These are phyloP conservation scores for Pleurotus sapidus DNA, from an alignment of 768 basidiomycete genomes.

Conservation along the genomic window DNA sequence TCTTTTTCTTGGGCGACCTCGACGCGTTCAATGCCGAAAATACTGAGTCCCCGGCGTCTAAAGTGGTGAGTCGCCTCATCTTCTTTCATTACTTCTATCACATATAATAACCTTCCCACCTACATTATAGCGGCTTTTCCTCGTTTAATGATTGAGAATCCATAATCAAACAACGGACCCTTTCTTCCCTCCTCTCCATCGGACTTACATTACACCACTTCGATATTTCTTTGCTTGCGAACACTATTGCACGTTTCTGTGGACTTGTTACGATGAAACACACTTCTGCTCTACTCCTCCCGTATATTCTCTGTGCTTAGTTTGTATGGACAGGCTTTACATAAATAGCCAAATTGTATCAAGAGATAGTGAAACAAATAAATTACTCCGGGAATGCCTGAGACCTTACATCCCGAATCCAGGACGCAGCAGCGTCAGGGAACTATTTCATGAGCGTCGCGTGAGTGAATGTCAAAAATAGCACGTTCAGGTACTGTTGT, in stretches of 20 bases:
- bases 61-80: constrained; percentile 7
- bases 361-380: not conserved
- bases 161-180: not conserved
- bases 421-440: constrained; percentile 35
- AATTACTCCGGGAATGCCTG: constrained; percentile 30
- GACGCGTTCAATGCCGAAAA: constrained; percentile 33
- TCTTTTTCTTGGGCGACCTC: constrained; percentile 44
- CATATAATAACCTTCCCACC: not conserved
- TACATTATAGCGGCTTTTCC: constrained; percentile 5
- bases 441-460: constrained; percentile 21
- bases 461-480: not conserved
- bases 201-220: not conserved
- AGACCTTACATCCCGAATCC: constrained; percentile 37
- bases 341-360: not conserved
- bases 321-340: no score
- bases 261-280: no score
- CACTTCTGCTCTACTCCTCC: no score
- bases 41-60: not conserved
- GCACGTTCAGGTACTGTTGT: not conserved
- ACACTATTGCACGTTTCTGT: no score
- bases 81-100: constrained; percentile 2
- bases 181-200: not conserved
- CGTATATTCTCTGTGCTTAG: no score
- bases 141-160: constrained; percentile 3
- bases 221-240: no score